Conservation (phyloP, 75 land plant genomes). For the Ceratopteris richardii region DNA sequence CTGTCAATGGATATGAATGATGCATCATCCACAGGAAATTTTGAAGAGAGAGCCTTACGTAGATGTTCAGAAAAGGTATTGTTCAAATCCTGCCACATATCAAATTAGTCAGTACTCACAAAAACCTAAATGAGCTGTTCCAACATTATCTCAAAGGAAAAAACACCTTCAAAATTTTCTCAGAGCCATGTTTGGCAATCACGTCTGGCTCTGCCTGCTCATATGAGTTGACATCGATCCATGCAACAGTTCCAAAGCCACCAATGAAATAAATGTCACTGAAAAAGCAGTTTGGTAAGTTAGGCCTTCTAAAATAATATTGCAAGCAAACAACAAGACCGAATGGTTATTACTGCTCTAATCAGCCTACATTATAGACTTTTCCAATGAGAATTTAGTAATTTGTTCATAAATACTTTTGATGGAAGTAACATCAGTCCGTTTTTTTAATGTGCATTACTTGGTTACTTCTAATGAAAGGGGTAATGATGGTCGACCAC, state of each 20-base stretch:
- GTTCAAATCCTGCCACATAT: slow-evolving; percentile 4
- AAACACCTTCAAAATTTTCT: slow-evolving; percentile 7
- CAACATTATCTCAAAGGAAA: neutral
- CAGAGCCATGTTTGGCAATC: slow-evolving; percentile 4
- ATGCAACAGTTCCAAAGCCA: slow-evolving; percentile 25
- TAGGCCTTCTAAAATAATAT: too few species aligned
- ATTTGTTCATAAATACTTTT: too few species aligned
- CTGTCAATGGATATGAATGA: slow-evolving; percentile 3
- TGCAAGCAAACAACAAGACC: too few species aligned
- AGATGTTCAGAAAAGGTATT: neutral
- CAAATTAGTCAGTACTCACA: neutral
- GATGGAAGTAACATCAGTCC: too few species aligned
- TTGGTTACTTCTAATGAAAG: too few species aligned
- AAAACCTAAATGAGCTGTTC: neutral
- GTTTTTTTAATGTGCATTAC: too few species aligned
- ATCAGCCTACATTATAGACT: too few species aligned
- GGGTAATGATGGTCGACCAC: too few species aligned
- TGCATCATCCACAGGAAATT: neutral
- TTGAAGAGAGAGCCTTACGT: neutral
- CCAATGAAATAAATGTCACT: slow-evolving; percentile 26
- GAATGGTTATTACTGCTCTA: too few species aligned
- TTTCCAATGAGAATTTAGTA: too few species aligned
- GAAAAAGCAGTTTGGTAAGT: neutral
- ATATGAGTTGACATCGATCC: slow-evolving; percentile 18
- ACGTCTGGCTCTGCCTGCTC: neutral